These are phyloP conservation scores for Juglanconis juglandina DNA, from an alignment of 2,329 filamentous ascomycete species.

Conservation along the genomic window DNA sequence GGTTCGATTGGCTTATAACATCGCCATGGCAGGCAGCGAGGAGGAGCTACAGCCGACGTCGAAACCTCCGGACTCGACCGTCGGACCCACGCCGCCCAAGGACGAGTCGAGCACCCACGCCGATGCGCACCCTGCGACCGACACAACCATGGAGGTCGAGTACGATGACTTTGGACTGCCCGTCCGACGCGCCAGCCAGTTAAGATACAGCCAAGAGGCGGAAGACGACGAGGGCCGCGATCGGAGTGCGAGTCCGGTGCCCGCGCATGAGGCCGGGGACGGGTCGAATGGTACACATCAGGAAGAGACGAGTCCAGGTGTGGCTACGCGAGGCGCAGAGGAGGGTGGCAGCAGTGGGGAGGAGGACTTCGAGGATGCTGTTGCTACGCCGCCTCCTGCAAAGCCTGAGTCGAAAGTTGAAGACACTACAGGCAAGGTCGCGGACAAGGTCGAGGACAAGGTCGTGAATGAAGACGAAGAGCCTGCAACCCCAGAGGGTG, in stretches of 20 bases:
- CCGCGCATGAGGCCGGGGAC: neutral
- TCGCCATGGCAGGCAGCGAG: constrained; percentile 4
- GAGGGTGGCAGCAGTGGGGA: constrained; percentile 20
- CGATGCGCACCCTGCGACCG: neutral
- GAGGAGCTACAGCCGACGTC: neutral
- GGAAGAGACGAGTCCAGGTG: neutral
- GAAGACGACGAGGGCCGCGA: constrained; percentile 1
- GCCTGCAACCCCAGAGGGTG: neutral
- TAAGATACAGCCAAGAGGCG: constrained; percentile 30
- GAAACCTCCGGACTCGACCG: neutral
- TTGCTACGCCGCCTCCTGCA: constrained; percentile 15
- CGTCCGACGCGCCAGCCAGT: constrained; percentile 41
- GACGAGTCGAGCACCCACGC: neutral
- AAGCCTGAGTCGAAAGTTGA: neutral
- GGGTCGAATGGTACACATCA: neutral
- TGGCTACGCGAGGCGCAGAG: constrained; percentile 17
- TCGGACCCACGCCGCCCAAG: too few species aligned
- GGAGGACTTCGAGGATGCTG: constrained; percentile 27
- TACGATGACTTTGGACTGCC: constrained; percentile 71
- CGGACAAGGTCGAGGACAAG: neutral
- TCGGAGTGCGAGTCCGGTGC: constrained; percentile 13
- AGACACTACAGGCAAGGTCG: neutral
- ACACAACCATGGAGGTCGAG: constrained; percentile 31
- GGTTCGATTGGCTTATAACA: neutral
- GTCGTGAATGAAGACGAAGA: neutral